A percentile compares a stretch with the other conserved stretches of the same genome.
Evolutionary conservation across 257 asterid species (phyloP).

Genomic region (Prunella vulgaris): DNA sequence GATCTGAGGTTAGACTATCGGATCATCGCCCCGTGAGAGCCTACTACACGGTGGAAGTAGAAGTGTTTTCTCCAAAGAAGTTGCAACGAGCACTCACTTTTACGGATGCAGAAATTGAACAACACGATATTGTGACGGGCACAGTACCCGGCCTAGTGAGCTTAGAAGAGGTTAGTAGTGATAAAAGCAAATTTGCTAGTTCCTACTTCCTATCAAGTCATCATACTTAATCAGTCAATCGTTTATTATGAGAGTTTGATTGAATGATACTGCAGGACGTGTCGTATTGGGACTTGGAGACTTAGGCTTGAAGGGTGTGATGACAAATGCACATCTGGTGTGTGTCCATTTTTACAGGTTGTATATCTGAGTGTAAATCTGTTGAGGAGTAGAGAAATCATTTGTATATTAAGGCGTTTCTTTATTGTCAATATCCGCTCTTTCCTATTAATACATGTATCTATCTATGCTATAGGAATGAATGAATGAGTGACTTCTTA

Average conservation of each 20-base stretch:
- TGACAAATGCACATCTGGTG: too few species aligned
- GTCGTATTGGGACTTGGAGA: conserved; percentile 35
- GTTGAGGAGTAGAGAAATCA: not conserved
- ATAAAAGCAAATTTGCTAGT: not conserved
- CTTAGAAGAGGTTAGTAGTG: conserved; percentile 43
- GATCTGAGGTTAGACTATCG: conserved; percentile 68
- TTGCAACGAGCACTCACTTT: conserved; percentile 86
- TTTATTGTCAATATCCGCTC: not conserved
- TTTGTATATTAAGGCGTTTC: not conserved
- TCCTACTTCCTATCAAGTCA: not conserved
- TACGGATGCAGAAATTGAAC: conserved; percentile 86
- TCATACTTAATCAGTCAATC: too few species aligned
- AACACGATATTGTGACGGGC: conserved; percentile 38
- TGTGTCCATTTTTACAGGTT: not conserved
- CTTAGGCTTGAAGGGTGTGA: not conserved
- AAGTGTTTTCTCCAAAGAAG: conserved; percentile 76
- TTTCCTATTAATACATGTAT: not conserved
- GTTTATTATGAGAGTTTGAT: too few species aligned
- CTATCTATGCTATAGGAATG: too few species aligned
- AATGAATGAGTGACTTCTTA: not conserved
- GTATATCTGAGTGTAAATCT: not conserved
- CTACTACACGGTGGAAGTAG: conserved; percentile 69
- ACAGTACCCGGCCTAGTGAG: conserved; percentile 28
- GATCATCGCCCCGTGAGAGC: conserved; percentile 97
- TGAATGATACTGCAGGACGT: conserved; percentile 30